These are phyloP conservation scores for Brassica cretica DNA, from an alignment of 345 rosid species.

Conservation along the genomic window DNA sequence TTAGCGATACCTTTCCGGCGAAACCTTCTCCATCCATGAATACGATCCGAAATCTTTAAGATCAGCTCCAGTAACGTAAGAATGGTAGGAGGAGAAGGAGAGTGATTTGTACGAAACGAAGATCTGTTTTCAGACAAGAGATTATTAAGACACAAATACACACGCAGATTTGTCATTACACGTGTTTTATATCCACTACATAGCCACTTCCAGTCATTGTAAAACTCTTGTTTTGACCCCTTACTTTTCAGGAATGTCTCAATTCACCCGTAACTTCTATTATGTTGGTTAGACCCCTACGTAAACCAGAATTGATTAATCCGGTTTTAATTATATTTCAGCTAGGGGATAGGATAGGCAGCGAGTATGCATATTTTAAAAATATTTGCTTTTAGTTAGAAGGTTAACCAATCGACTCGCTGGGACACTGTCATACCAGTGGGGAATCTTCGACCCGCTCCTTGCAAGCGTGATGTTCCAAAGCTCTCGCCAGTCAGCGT, in stretches of 20 bases:
- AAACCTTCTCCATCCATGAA: constrained; percentile 37
- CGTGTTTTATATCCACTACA: constrained; percentile 25
- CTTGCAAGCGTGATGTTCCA: constrained; percentile 88
- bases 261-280: background rate
- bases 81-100: background rate
- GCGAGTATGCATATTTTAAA: no score
- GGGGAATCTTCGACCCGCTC: constrained; percentile 92
- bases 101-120: background rate
- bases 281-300: rapidly evolving
- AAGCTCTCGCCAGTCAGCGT: constrained; percentile 87
- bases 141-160: constrained; percentile 14
- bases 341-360: background rate
- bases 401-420: constrained; percentile 93
- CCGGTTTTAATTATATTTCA: background rate
- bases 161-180: background rate
- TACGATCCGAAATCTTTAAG: constrained; percentile 9
- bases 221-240: constrained; percentile 13
- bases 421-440: constrained; percentile 83
- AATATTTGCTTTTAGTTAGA: no score
- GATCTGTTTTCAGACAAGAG: constrained; percentile 20
- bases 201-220: constrained; percentile 9
- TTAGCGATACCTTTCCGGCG: constrained; percentile 32
- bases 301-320: background rate
- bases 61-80: constrained; percentile 21
- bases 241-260: background rate